Evolutionary conservation across 73 alveolate genomes (phyloP), one percentile per base, ranked within the genome.

Genomic region (Paramecium octaurelia): DNA sequence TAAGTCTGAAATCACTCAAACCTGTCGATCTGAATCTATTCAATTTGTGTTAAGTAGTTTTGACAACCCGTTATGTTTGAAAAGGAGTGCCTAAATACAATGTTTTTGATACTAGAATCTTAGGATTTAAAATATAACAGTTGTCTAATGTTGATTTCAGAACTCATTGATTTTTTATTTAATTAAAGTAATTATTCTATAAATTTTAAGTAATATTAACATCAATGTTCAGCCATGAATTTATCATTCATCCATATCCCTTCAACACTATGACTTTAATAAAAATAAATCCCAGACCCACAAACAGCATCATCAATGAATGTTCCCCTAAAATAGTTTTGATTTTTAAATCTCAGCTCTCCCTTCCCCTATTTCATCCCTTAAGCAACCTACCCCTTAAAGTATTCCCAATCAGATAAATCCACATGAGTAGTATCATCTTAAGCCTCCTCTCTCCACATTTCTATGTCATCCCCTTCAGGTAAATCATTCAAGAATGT

Each of bases 241-340:
- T 43, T 80, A 80, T 80, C 73, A 80, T 80, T 27, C 91, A 80
- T 46, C 91, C 91, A 80, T 8, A 42, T 48, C n/a, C 91, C 91
- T 24, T 80, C 91, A 11, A 80, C 24, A 10, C n/a, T 16, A 44
- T 80, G 75, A 44, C 57, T 35, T 20, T 46, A 23, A 46, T 80
- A 80, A 48, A 44, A 80, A 35, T 80, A 80, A 3, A 20, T 80
- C 4, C 91, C 91, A 80, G 38, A 8, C 21, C 91, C 91, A 40
- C 76, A 42, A 23, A 42, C 91, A 36, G 8, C 18, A 48, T 80
- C 91, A 46, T 80, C 91, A 9, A 80, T 23, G 11, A 80, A 80
- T 44, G 27, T 31, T 3, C 91, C 91, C n/a, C 8, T 43, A 23
- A 80, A 80, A 16, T 27, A 31, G 24, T 80, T 80, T 46, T 64